A percentile compares a stretch with the other conserved stretches of the same genome.
These are phyloP conservation scores for Backusella australiensis DNA, from an alignment of 192 early-diverging fungal species.

Conservation along the genomic window DNA sequence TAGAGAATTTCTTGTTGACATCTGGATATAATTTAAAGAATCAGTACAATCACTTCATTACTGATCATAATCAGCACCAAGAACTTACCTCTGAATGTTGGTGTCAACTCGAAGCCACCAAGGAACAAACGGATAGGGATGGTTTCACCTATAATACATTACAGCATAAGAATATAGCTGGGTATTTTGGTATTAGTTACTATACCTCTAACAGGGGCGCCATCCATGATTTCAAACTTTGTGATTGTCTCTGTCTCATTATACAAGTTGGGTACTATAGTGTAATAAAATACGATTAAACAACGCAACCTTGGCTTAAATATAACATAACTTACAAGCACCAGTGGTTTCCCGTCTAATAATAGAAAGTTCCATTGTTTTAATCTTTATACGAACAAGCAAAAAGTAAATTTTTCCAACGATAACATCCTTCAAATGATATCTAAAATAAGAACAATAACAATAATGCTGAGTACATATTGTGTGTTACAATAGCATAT, in stretches of 20 bases:
- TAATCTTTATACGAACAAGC: conserved; percentile 98
- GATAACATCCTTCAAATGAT: conserved; percentile 97
- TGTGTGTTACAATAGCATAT: neutral
- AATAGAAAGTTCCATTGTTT: conserved; percentile 98
- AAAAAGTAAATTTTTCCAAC: conserved; percentile 99
- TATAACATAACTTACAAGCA: conserved; percentile 43
- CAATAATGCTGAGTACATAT: neutral
- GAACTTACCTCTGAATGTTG: conserved; percentile 73
- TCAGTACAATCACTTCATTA: neutral
- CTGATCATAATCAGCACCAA: conserved; percentile 35
- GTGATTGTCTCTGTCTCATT: conserved; percentile 98
- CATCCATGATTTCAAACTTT: conserved; percentile 99
- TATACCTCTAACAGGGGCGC: conserved; percentile 85
- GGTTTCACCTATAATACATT: conserved; percentile 70
- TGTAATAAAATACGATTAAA: neutral
- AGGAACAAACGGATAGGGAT: conserved; percentile 98
- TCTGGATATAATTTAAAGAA: neutral
- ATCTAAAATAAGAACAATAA: conserved; percentile 47
- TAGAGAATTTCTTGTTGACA: conserved; percentile 98
- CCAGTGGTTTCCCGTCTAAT: conserved; percentile 97
- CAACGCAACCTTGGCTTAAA: neutral
- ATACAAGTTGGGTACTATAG: conserved; percentile 85
- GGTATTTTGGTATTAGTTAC: neutral
- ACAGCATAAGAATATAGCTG: neutral
- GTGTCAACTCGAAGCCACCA: conserved; percentile 94